Percentiles rank a stretch among this genome's conserved stretches.
These are phyloP conservation scores for Trametes meyenii DNA, from an alignment of 768 basidiomycete genomes.

Conservation along the genomic window DNA sequence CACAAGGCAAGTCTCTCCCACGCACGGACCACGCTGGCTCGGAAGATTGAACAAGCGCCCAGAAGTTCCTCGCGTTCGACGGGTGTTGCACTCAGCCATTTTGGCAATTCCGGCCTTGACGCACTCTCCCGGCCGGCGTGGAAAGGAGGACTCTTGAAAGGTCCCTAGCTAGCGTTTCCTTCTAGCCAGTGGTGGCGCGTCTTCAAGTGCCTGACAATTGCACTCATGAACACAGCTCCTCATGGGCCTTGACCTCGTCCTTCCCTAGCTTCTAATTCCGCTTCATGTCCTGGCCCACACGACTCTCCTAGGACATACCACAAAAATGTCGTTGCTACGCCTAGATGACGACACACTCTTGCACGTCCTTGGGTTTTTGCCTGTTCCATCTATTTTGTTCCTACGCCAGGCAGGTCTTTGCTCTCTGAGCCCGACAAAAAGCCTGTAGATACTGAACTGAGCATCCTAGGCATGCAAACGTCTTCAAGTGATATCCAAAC, in stretches of 20 bases:
- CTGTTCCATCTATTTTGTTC: conserved; percentile 38
- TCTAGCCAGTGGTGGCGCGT: too few relatives aligned
- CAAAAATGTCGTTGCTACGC: background rate
- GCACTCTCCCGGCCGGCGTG: too few relatives aligned
- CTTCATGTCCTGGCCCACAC: background rate
- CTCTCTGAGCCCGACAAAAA: too few relatives aligned
- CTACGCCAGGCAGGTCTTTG: conserved; percentile 21
- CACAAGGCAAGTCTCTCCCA: background rate
- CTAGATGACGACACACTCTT: conserved; percentile 45
- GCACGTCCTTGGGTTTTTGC: conserved; percentile 37
- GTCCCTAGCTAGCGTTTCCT: too few relatives aligned
- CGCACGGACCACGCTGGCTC: conserved; percentile 10
- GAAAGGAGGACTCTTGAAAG: too few relatives aligned
- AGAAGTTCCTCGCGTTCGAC: background rate
- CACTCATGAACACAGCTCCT: background rate
- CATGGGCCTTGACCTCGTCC: background rate
- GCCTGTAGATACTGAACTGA: background rate
- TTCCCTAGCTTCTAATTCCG: background rate
- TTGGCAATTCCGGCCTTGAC: too few relatives aligned
- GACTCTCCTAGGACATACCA: background rate
- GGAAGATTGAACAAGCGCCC: background rate
- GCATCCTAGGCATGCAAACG: conserved; percentile 51
- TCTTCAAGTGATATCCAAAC: conserved; percentile 45
- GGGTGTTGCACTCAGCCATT: too few relatives aligned
- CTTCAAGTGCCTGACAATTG: too few relatives aligned